Evolutionary conservation across 179 eudicot species (phyloP), one percentile per base, ranked within the genome.

Genomic region (Spergularia azorica): DNA sequence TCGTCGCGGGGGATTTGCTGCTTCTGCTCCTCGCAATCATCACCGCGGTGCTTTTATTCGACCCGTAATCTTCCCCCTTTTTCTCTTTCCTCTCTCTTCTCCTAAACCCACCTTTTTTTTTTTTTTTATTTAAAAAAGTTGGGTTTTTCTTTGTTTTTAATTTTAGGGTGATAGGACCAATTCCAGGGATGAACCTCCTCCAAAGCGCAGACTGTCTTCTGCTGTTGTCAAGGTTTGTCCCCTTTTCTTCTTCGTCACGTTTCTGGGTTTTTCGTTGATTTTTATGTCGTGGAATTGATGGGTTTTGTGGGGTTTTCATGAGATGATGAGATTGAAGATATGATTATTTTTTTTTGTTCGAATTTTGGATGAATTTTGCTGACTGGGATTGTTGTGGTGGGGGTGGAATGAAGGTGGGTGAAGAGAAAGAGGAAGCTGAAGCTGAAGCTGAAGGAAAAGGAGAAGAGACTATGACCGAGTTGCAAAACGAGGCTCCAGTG

Each of bases 151-250:
- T 54, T 14, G 41, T 76, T 43, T 60, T 75, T 67, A 50, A 38
- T 84, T 63, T 82, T 73, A 95, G 98, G 97, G 87, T 77, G 97
- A 95, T 76, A 82, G 96, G 81, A 83, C 74, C 15, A 92, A 87
- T 43, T 72, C 79, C 0, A 90, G 89, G 67, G 96, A 91, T 59
- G 95, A 89, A 74, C 97, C 95, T 9, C 86, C 95, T 4, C 85
- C 92, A 3, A 95, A 95, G 77, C 92, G 92, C 73, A 81, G 97
- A 56, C 84, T 95, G 54, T 86, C 91, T 74, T 95, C 98, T 0
- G 94, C 96, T 72, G 91, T 95, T 73, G 94, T 95, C 60, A 92
- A 92, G 96, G 97, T 94, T 78, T 59, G 14, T 1, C 32, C 32
- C 32, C 32, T 0, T 8, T 65, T 68, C 6, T 20, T 16, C 15